Base-by-base conservation (phyloP, 2,329 filamentous ascomycete genomes). In the Huntiella abstrusa region DNA sequence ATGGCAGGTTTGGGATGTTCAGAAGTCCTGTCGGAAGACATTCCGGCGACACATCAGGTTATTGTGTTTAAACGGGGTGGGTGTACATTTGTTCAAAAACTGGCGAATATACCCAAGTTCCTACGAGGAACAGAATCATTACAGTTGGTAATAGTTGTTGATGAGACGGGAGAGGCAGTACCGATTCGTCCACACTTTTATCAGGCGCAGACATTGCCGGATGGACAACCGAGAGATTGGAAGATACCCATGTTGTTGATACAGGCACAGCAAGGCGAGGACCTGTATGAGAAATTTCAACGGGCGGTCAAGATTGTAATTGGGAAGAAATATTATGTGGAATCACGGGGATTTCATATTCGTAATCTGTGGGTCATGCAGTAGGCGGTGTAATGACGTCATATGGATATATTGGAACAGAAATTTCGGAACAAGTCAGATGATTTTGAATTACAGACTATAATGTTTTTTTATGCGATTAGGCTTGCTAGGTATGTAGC, bases 171-270 rank as follows among this genome's bases (percentile, higher is more conserved):
- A 6, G 52, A 59, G 7, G 59, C 56, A 32, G 55, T 57, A 13
- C 52, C 63, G 46, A 61, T 69, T 52, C 60, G 70, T 33, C 91
- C 91, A 1, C 62, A 91, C 41, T 67, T 98, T 3, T 83, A 93
- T 44, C 71, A 80, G 52, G 63, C 67, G 43, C 88, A 95, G 64
- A 62, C 67, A 42, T 86, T 81, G 2, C 75, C 78, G 0, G 71
- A 68, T 3, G 85, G 86, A 0, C 65, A 86, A 44, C 68, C 70
- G 45, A 66, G 86, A 8, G 71, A 76, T 37, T 70, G 86, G 55
- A 79, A 78, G 2, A 79, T 96, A 34, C 75, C 83, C 10, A 76
- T 95, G 73, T 70, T 93, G 35, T 83, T 96, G 73, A 73, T 93
- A 15, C 76, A 76, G 0, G 85, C 83, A 0, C 61, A 59, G 6